These are phyloP conservation scores for Neurospora sp. DNA, from an alignment of 495 filamentous ascomycete species.

Conservation along the genomic window DNA sequence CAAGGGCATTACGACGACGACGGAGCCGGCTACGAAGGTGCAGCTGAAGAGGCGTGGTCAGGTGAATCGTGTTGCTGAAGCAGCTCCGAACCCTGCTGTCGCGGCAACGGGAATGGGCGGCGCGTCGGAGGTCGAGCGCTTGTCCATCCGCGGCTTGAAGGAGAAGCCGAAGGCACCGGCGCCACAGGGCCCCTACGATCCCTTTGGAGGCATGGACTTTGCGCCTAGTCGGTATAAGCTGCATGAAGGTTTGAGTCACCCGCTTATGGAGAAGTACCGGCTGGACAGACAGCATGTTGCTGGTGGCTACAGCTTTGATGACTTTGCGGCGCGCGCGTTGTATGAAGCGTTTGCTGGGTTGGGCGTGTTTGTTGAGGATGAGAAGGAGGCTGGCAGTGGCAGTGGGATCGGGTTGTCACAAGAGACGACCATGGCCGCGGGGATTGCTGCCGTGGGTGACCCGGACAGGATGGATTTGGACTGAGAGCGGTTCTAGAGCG, in stretches of 20 bases:
- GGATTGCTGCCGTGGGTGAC: constrained; percentile 23
- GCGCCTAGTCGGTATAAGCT: constrained; percentile 59
- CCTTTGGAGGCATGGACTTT: constrained; percentile 67
- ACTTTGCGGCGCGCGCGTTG: constrained; percentile 71
- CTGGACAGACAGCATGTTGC: constrained; percentile 40
- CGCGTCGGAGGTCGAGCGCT: constrained; percentile 24
- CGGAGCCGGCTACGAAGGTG: constrained; percentile 43
- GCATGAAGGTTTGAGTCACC: constrained; percentile 44
- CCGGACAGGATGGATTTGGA: constrained; percentile 34
- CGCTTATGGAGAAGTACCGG: constrained; percentile 41
- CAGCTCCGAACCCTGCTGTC: constrained; percentile 4
- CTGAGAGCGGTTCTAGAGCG: constrained; percentile 11
- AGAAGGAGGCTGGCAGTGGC: constrained; percentile 39
- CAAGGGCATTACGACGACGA: constrained; percentile 1
- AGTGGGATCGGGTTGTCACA: constrained; percentile 11
- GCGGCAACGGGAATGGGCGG: background rate
- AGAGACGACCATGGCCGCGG: constrained; percentile 25
- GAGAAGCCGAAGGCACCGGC: constrained; percentile 34
- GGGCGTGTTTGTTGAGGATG: constrained; percentile 71
- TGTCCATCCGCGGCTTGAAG: constrained; percentile 70
- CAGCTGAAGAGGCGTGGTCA: constrained; percentile 58
- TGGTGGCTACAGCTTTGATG: constrained; percentile 71
- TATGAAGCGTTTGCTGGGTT: constrained; percentile 86
- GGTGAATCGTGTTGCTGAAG: constrained; percentile 21
- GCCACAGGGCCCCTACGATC: constrained; percentile 64